These are phyloP conservation scores for Daldinia childiae DNA, from an alignment of 495 filamentous ascomycete genomes.

Conservation along the genomic window DNA sequence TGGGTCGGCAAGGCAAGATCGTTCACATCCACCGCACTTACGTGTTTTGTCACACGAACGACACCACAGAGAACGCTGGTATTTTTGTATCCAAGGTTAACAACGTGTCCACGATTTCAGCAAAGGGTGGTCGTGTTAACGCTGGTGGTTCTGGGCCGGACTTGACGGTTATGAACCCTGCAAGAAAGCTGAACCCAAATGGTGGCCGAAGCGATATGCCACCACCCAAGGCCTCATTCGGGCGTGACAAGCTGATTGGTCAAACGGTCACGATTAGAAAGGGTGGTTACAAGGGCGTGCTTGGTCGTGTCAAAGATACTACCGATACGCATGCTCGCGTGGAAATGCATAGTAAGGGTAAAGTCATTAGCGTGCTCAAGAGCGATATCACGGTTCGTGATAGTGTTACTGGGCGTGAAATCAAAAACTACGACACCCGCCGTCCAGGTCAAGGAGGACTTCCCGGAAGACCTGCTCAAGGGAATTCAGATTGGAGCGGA, in stretches of 20 bases:
- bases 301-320: constrained; percentile 95
- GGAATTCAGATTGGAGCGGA: constrained; percentile 62
- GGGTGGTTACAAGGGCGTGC: constrained; percentile 88
- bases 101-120: constrained; percentile 87
- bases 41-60: constrained; percentile 84
- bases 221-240: constrained; percentile 75
- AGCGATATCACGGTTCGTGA: constrained; percentile 83
- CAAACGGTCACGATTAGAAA: constrained; percentile 88
- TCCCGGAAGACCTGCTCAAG: constrained; percentile 43
- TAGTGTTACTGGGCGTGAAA: constrained; percentile 75
- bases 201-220: constrained; percentile 67
- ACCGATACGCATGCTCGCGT: constrained; percentile 85
- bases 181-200: constrained; percentile 69
- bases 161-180: constrained; percentile 91
- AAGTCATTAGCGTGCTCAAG: constrained; percentile 82
- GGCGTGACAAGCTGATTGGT: constrained; percentile 85
- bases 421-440: constrained; percentile 70
- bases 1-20: constrained; percentile 85
- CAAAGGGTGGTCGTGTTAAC: constrained; percentile 81
- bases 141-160: constrained; percentile 69
- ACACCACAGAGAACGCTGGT: constrained; percentile 87
- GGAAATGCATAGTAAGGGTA: constrained; percentile 91
- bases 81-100: constrained; percentile 87
- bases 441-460: constrained; percentile 65
- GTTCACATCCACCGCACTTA: constrained; percentile 90